A percentile compares a stretch with the other conserved stretches of the same genome.
These are phyloP conservation scores for Orbilia javanica DNA, from an alignment of 2,329 filamentous ascomycete species.

Conservation along the genomic window DNA sequence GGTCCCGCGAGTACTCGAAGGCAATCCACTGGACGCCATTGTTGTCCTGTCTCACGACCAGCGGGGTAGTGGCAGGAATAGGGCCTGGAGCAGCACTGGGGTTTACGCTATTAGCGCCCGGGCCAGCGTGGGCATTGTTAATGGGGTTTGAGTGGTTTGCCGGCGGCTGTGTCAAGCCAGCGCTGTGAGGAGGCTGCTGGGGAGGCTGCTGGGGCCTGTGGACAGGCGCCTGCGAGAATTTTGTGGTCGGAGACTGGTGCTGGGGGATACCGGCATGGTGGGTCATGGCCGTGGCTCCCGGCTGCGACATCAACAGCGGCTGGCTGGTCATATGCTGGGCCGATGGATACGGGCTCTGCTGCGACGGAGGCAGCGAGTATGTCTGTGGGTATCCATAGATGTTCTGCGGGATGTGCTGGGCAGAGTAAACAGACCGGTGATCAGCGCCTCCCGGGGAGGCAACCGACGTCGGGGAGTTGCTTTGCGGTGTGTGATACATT, in stretches of 20 bases:
- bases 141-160: conserved; percentile 68
- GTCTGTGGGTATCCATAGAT: conserved; percentile 82
- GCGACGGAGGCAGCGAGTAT: conserved; percentile 71
- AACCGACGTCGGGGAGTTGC: conserved; percentile 92
- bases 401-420: conserved; percentile 81
- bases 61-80: conserved; percentile 93
- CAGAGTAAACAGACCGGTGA: conserved; percentile 84
- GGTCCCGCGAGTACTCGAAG: conserved; percentile 55
- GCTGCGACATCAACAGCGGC: conserved; percentile 71
- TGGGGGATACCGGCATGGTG: conserved; percentile 64
- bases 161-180: conserved; percentile 62
- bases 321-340: conserved; percentile 72
- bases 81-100: conserved; percentile 93
- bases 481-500: conserved; percentile 95
- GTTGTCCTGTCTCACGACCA: conserved; percentile 92
- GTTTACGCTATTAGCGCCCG: conserved; percentile 71
- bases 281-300: conserved; percentile 65
- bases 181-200: conserved; percentile 60
- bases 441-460: conserved; percentile 90
- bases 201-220: conserved; percentile 60
- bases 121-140: conserved; percentile 62
- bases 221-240: conserved; percentile 61
- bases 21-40: conserved; percentile 97
- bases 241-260: conserved; percentile 59
- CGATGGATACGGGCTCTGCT: conserved; percentile 71